Evolutionary conservation across 2,329 filamentous ascomycete species (phyloP).

Genomic region (Hypoxylon sp.): DNA sequence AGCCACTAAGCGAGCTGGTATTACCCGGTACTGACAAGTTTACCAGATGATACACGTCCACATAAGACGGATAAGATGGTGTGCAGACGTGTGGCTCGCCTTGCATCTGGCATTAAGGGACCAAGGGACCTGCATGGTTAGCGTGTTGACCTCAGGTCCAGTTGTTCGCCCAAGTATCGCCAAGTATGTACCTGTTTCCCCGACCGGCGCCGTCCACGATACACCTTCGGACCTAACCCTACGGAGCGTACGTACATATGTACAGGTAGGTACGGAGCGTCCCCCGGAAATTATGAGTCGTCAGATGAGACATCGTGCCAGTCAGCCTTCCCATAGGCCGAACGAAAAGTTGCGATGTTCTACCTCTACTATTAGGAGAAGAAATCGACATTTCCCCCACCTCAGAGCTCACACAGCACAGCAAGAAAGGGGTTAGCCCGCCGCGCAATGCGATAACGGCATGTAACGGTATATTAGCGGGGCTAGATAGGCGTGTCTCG

Average conservation of each 20-base stretch:
- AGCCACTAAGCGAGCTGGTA: conserved; percentile 22
- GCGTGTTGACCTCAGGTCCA: conserved; percentile 23
- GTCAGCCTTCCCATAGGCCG: not conserved
- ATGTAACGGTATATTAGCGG: conserved; percentile 27
- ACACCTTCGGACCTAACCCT: not conserved
- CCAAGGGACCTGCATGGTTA: conserved; percentile 35
- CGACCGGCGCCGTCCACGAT: no score
- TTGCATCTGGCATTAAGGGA: conserved; percentile 29
- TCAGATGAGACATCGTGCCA: not conserved
- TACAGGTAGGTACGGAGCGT: not conserved
- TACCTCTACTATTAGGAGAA: not conserved
- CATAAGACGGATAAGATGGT: conserved; percentile 4
- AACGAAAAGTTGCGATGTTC: no score
- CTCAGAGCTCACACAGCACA: not conserved
- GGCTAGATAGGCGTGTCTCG: conserved; percentile 13
- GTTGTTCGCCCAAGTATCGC: no score
- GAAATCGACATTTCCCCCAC: not conserved
- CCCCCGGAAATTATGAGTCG: conserved; percentile 4
- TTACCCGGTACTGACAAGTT: conserved; percentile 5
- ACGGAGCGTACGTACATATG: not conserved
- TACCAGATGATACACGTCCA: conserved; percentile 7
- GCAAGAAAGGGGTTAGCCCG: conserved; percentile 1
- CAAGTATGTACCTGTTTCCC: no score
- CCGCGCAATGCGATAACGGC: conserved; percentile 22
- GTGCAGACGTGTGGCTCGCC: conserved; percentile 24